A percentile compares a stretch with the other conserved stretches of the same genome.
These are phyloP conservation scores for Lachnellula suecica DNA, from an alignment of 2,329 filamentous ascomycete genomes.

Conservation along the genomic window DNA sequence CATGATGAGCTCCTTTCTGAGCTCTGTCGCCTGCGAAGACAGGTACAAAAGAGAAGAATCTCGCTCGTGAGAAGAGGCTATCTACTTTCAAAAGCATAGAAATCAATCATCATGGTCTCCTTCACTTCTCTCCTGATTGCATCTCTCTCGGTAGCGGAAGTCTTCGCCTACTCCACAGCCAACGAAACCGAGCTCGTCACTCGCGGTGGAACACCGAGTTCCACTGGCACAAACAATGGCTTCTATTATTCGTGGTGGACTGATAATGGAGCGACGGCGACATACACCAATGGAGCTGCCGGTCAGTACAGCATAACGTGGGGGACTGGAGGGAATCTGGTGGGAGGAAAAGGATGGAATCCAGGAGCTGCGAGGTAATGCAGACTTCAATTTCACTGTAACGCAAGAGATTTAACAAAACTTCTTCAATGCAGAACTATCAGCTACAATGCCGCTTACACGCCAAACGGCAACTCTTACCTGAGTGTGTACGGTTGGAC, in stretches of 20 bases:
- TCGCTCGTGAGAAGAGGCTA: too few species aligned
- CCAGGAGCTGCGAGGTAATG: conserved; percentile 10
- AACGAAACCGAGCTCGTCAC: not conserved
- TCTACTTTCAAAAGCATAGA: too few species aligned
- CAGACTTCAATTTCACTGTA: not conserved
- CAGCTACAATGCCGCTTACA: conserved; percentile 39
- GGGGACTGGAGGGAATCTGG: conserved; percentile 7
- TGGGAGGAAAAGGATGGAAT: conserved; percentile 19
- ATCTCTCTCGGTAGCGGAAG: conserved; percentile 2
- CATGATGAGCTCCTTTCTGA: too few species aligned
- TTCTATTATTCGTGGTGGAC: conserved; percentile 16
- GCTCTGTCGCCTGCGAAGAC: too few species aligned
- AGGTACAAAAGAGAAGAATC: too few species aligned
- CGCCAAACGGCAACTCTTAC: conserved; percentile 40
- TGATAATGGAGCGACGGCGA: conserved; percentile 9
- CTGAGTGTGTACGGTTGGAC: conserved; percentile 58
- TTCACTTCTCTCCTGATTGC: conserved; percentile 6
- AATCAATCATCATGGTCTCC: conserved; percentile 8
- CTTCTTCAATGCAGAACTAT: conserved; percentile 28
- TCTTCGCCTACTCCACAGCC: conserved; percentile 7
- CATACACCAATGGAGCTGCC: conserved; percentile 10
- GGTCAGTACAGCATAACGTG: not conserved
- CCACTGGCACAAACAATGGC: conserved; percentile 10
- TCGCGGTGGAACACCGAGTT: conserved; percentile 4
- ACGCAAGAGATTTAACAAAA: not conserved